These are phyloP conservation scores for Sordariomycetes sp. DNA, from an alignment of 2,329 filamentous ascomycete species.

Conservation along the genomic window DNA sequence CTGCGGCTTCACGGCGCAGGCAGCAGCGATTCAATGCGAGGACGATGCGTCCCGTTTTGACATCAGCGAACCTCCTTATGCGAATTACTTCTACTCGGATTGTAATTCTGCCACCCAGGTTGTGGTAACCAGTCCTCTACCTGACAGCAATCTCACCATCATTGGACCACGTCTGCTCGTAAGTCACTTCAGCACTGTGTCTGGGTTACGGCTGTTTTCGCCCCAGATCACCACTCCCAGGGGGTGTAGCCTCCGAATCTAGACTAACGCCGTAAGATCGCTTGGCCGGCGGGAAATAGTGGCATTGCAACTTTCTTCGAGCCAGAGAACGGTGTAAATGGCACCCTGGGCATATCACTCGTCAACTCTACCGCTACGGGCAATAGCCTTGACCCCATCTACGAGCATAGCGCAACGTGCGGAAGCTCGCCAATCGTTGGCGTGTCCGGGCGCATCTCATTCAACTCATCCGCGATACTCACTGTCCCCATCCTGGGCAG, in stretches of 20 bases:
- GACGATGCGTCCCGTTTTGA: slow-evolving; percentile 4
- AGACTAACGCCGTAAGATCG: slow-evolving; percentile 21
- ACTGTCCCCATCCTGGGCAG: slow-evolving; percentile 51
- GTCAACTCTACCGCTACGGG: slow-evolving; percentile 34
- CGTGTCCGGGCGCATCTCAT: slow-evolving; percentile 40
- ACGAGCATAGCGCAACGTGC: slow-evolving; percentile 13
- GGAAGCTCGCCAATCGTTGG: slow-evolving; percentile 35
- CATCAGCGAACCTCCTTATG: slow-evolving; percentile 47
- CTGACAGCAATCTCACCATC: slow-evolving; percentile 41
- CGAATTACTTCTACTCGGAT: slow-evolving; percentile 57
- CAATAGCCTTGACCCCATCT: slow-evolving; percentile 36
- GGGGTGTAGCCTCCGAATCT: too few relatives aligned
- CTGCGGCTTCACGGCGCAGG: too few relatives aligned
- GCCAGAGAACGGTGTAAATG: slow-evolving; percentile 42
- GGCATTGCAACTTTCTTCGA: slow-evolving; percentile 48
- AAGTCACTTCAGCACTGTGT: too few relatives aligned
- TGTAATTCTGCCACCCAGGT: slow-evolving; percentile 51
- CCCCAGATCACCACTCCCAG: too few relatives aligned
- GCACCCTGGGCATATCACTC: slow-evolving; percentile 41
- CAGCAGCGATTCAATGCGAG: too few relatives aligned
- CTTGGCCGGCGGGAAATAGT: slow-evolving; percentile 59
- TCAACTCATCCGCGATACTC: slow-evolving; percentile 49
- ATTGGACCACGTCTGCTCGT: slow-evolving; percentile 43
- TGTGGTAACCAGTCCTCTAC: slow-evolving; percentile 48
- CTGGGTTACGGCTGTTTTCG: too few relatives aligned